A percentile compares a stretch with the other conserved stretches of the same genome.
phyloP scores from a whole-genome alignment of 2,329 filamentous ascomycete genomes.

The Tolypocladium pustulatum region DNA sequence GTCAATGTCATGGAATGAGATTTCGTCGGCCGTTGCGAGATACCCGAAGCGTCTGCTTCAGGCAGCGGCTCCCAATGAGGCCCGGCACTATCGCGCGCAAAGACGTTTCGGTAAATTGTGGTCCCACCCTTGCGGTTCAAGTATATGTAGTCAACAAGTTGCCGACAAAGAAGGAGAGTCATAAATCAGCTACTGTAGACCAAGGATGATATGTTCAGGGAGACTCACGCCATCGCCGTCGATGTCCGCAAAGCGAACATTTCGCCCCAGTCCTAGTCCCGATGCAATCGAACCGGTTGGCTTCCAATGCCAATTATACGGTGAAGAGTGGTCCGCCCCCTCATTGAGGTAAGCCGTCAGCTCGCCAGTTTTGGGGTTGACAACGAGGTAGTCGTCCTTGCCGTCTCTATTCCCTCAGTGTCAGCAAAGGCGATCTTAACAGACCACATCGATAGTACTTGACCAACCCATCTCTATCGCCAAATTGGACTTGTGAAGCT shows the following conservation, averaged over 20 bases:
- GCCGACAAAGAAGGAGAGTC: neutral
- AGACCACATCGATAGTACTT: neutral
- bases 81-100: neutral
- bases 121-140: neutral
- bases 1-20: constrained; percentile 10
- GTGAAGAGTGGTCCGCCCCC: neutral
- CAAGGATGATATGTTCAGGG: too few species aligned
- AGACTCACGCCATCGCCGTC: constrained; percentile 11
- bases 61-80: neutral
- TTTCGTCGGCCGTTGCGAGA: constrained; percentile 8
- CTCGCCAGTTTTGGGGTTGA: neutral
- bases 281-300: constrained; percentile 5
- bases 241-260: constrained; percentile 11
- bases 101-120: neutral
- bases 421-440: too few species aligned
- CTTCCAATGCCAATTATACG: neutral
- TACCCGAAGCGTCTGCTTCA: constrained; percentile 1
- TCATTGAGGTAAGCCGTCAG: neutral
- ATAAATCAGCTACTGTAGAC: neutral
- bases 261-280: constrained; percentile 6
- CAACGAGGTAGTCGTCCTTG: neutral
- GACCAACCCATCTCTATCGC: neutral
- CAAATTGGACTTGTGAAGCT: neutral
- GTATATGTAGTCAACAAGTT: neutral
- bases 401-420: neutral